Evolutionary conservation across 805 yeast species (phyloP), one percentile per base, ranked within the genome.

Genomic region (Metschnikowia dekortorum): DNA sequence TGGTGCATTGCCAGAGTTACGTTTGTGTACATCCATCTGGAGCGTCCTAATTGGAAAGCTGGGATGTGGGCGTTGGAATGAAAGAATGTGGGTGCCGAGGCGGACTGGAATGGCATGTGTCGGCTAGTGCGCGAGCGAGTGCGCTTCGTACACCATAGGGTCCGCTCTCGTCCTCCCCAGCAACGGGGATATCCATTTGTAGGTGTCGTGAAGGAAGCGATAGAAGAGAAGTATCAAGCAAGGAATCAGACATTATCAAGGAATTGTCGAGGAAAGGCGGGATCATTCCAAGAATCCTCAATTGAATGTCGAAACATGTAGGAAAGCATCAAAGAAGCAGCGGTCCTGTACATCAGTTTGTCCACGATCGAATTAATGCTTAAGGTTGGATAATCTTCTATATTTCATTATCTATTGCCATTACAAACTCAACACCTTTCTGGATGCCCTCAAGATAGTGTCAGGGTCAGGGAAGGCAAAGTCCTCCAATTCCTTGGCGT

Each of bases 401-500:
- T 28, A n/a, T 34, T 44, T 22, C 38, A 30, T 36, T 30, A 37
- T n/a, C n/a, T 44, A 37, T 31, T 30, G 31, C 38, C 52, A 31
- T 60, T 82, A 83, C 68, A 85, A 76, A 47, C 89, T 82, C 71
- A 87, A 77, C 43, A 85, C 91, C 72, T 85, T 86, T 75, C 84
- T 88, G 60, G 81, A 80, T 60, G 90, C 97, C 80, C 90, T 86
- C 67, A 87, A 81, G 63, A 94, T 87, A 58, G 90, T 82, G 66
- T 88, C 92, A 50, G 88, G 80, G 70, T 91, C 96, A 73, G 99
- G 99, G 97, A 94, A 94, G 50, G 98, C 97, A 68, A 94, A 88
- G 76, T 87, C 95, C 83, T 94, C 99, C 69, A 94, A 82, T 76
- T 86, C 91, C 73, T 84, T 82, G 62, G 97, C 96, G 69, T 94